phyloP scores from a whole-genome alignment of 2,329 filamentous ascomycete species.

The Thyridium curvatum region DNA sequence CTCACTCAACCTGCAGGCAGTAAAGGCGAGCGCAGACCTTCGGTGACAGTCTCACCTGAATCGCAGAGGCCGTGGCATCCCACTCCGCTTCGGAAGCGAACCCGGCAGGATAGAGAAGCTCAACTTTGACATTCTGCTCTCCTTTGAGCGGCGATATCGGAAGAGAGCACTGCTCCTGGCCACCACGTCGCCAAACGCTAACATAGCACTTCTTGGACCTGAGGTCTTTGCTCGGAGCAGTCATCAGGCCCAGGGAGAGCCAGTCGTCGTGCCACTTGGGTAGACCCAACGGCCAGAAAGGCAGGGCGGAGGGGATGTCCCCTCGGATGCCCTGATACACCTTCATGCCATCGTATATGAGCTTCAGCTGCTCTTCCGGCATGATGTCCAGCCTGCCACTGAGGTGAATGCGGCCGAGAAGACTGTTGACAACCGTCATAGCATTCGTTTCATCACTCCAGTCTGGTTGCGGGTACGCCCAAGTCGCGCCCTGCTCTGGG shows the following conservation, averaged over 20 bases:
- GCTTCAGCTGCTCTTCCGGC: constrained; percentile 11
- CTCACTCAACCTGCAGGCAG: no score
- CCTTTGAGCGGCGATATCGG: constrained; percentile 1
- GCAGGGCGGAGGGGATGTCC: constrained; percentile 11
- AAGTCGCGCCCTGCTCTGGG: constrained; percentile 25
- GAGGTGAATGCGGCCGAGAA: constrained; percentile 23
- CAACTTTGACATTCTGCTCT: background rate
- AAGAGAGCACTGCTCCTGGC: constrained; percentile 2
- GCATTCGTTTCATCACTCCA: constrained; percentile 27
- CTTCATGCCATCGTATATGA: constrained; percentile 21
- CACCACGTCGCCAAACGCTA: constrained; percentile 9
- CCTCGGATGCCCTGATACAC: constrained; percentile 18
- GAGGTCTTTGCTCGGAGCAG: constrained; percentile 1
- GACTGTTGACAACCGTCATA: constrained; percentile 23
- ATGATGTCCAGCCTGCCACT: constrained; percentile 21
- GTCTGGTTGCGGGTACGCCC: constrained; percentile 25
- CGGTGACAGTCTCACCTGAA: no score
- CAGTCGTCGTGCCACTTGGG: constrained; percentile 23
- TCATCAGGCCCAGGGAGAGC: constrained; percentile 18
- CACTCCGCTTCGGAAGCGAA: constrained; percentile 3
- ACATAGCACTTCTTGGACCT: constrained; percentile 3
- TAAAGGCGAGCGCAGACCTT: no score
- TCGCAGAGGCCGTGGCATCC: background rate
- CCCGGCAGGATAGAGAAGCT: constrained; percentile 7
- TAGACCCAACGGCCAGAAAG: constrained; percentile 25